Evolutionary conservation across 495 filamentous ascomycete species (phyloP), one percentile per base, ranked within the genome.

Genomic region (Aspergillus diversus): DNA sequence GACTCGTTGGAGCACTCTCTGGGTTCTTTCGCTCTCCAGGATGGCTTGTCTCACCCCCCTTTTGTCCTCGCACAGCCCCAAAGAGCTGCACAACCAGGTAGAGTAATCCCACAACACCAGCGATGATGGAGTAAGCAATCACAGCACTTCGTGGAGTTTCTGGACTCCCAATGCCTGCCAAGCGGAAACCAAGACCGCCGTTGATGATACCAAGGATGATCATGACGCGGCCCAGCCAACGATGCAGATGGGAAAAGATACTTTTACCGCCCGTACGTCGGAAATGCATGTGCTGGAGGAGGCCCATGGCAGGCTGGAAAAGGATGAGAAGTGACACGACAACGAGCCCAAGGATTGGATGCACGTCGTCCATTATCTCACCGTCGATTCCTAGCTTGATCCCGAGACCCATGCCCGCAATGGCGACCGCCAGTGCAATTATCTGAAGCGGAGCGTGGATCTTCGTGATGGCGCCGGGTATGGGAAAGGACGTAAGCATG

Each of bases 141-240:
- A 84, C 63, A 33, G 80, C 81, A 5, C 77, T 73, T 7, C 31
- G 43, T 9, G 69, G 69, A 32, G 62, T 57, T 13, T 55, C 54
- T 1, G 63, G 55, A 21, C 12, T 55, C 5, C 65, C 68, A 37
- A 71, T 65, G 3, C 70, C 69, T 21, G 82, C 74, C 32, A 90
- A 72, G 42, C 77, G 51, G n/a, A 92, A 76, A 4, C 90, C 90
- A 11, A 92, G 73, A 0, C 90, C 89, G 35, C 88, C 90, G 70
- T 90, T 92, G 56, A 91, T 74, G 61, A 91, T 77, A 5, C 85
- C 90, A 32, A 89, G 60, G 7, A 76, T 73, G 51, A 89, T 84
- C 9, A 92, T 83, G 21, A 93, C 82, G 21, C 93, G 88, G n/a
- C 92, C 93, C 57, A 96, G 86, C 92, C 92, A 97, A 27, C 93